A percentile compares a stretch with the other conserved stretches of the same genome.
Conservation (phyloP, 805 yeast genomes). For the Blastobotrys americana region DNA sequence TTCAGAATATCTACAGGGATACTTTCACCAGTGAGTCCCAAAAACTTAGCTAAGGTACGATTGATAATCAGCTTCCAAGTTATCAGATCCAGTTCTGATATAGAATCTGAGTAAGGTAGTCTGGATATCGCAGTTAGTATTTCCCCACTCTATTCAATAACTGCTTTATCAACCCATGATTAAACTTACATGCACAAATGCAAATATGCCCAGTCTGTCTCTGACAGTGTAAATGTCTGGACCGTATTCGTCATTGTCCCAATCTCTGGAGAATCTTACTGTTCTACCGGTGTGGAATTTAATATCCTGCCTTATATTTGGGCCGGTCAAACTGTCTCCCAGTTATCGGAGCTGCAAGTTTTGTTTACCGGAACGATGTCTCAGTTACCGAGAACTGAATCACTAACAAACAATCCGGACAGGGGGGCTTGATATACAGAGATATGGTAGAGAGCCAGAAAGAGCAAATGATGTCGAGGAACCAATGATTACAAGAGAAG, state of each 20-base stretch:
- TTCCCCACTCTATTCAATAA: not conserved
- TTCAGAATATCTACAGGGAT: conserved; percentile 24
- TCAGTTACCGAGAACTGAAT: too few relatives aligned
- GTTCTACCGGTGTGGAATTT: too few relatives aligned
- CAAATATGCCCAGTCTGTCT: conserved; percentile 30
- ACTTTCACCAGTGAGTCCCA: conserved; percentile 28
- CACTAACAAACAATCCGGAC: too few relatives aligned
- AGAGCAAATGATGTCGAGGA: too few relatives aligned
- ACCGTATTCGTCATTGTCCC: too few relatives aligned
- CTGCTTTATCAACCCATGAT: not conserved
- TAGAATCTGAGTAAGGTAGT: conserved; percentile 8
- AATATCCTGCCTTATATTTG: too few relatives aligned
- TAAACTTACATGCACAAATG: conserved; percentile 22
- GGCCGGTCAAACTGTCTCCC: too few relatives aligned
- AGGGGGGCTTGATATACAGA: too few relatives aligned
- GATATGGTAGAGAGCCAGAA: too few relatives aligned
- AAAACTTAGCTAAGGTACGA: conserved; percentile 19
- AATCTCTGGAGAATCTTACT: too few relatives aligned
- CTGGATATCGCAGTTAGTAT: conserved; percentile 1
- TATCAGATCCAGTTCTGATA: conserved; percentile 19
- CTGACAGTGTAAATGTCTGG: conserved; percentile 12
- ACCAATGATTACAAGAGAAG: too few relatives aligned
- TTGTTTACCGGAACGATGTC: not conserved
- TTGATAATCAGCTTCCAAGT: conserved; percentile 27
- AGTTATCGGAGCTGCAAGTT: not conserved